Evolutionary conservation across 805 yeast species (phyloP).

Genomic region (Barnettozyma sp.): DNA sequence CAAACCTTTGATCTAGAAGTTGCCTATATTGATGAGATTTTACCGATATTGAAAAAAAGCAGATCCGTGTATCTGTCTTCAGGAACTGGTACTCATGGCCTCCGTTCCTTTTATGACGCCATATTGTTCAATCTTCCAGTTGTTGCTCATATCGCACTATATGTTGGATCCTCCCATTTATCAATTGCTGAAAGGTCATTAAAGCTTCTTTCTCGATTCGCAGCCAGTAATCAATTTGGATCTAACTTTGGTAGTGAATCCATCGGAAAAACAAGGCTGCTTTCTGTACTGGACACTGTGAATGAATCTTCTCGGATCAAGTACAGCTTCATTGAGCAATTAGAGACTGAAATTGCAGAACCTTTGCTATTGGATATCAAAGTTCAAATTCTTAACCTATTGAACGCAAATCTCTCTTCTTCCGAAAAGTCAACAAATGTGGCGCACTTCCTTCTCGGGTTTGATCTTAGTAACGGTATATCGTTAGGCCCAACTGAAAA

Average conservation of each 20-base stretch:
- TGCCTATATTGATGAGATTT: slow-evolving; percentile 47
- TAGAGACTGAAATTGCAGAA: slow-evolving; percentile 40
- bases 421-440: slow-evolving; percentile 42
- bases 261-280: slow-evolving; percentile 49
- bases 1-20: slow-evolving; percentile 47
- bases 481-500: slow-evolving; percentile 38
- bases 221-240: slow-evolving; percentile 42
- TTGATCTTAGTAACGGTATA: slow-evolving; percentile 45
- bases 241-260: slow-evolving; percentile 29
- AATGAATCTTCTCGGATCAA: slow-evolving; percentile 74
- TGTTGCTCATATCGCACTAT: slow-evolving; percentile 67
- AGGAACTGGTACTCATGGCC: slow-evolving; percentile 48
- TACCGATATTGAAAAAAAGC: slow-evolving; percentile 42
- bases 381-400: slow-evolving; percentile 49
- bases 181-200: slow-evolving; percentile 49
- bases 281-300: slow-evolving; percentile 65
- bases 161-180: slow-evolving; percentile 52
- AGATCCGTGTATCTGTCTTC: slow-evolving; percentile 27
- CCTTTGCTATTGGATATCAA: slow-evolving; percentile 42
- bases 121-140: slow-evolving; percentile 63
- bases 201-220: slow-evolving; percentile 43
- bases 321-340: slow-evolving; percentile 63
- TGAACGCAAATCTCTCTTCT: slow-evolving; percentile 41
- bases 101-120: slow-evolving; percentile 63
- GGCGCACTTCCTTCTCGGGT: slow-evolving; percentile 76